A percentile compares a stretch with the other conserved stretches of the same genome.
phyloP scores from a whole-genome alignment of 2,329 filamentous ascomycete species.

The Trichophaea hybrida region DNA sequence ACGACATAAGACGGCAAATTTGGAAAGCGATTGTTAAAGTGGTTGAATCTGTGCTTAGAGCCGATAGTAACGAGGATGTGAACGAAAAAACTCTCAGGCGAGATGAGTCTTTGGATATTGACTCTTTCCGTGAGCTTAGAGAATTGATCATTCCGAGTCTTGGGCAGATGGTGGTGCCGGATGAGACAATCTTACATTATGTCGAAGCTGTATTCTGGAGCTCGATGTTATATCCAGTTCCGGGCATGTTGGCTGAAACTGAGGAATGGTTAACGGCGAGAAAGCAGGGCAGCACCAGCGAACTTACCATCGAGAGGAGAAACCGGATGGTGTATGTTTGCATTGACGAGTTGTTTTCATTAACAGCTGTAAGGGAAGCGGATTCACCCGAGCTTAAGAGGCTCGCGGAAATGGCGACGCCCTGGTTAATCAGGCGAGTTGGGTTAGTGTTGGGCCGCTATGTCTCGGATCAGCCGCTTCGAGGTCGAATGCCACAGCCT shows the following conservation, averaged over 20 bases:
- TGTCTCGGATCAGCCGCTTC: constrained; percentile 77
- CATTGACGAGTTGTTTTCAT: constrained; percentile 57
- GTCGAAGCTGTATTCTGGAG: constrained; percentile 54
- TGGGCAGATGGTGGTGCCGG: constrained; percentile 49
- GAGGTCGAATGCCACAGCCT: constrained; percentile 80
- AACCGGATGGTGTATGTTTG: constrained; percentile 65
- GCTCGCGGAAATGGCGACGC: constrained; percentile 61
- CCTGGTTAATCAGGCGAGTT: constrained; percentile 67
- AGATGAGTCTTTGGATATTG: constrained; percentile 72
- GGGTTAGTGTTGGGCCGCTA: constrained; percentile 71
- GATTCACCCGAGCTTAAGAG: constrained; percentile 29
- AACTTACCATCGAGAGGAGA: constrained; percentile 23
- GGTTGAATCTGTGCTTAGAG: constrained; percentile 53
- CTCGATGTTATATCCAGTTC: constrained; percentile 24
- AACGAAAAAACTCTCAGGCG: constrained; percentile 34
- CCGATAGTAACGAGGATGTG: constrained; percentile 41
- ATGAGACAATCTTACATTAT: constrained; percentile 54
- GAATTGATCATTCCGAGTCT: constrained; percentile 60
- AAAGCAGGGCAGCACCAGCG: constrained; percentile 23
- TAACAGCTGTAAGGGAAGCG: constrained; percentile 15
- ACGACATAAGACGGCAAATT: constrained; percentile 40
- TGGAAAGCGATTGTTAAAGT: constrained; percentile 57
- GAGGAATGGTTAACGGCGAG: constrained; percentile 4
- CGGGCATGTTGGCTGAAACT: constrained; percentile 10
- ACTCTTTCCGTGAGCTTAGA: constrained; percentile 54